Base-by-base conservation (phyloP, 345 rosid genomes). In the Aegle marmelos region DNA sequence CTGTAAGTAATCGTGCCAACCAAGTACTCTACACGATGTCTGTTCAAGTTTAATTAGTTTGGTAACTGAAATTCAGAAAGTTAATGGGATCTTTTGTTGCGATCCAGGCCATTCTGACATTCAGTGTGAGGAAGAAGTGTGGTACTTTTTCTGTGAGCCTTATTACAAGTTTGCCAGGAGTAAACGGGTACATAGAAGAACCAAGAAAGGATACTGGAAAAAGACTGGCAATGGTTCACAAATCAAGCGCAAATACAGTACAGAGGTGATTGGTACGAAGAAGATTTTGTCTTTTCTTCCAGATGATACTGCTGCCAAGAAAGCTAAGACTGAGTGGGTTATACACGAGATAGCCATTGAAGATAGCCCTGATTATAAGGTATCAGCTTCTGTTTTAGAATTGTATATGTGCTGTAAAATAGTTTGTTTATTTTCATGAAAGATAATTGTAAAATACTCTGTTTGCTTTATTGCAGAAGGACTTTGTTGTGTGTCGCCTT, bases 201-300 rank as follows among this genome's bases (percentile, higher is more conserved):
- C 87, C 4, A 39, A 22, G 41, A 2, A 17, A 31, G 91, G 93
- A 4, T 79, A 8, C 41, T 90, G 91, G 91, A 88, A 90, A 81
- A 5, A 71, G 37, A 85, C 91, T 0, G 92, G 92, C 24, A 72
- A 25, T 4, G 58, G 56, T 68, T 82, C 88, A 1, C 2, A 28
- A 8, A 69, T 87, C 58, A 77, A 71, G 34, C 19, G 75, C 37
- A 22, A 75, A 33, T 48, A 30, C 25, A 50, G 76, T 2, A 39
- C 13, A 3, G 63, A 36, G 10, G 80, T 59, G 68, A 87, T 87
- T 24, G 92, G 89, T 14, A 68, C 54, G 0, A 86, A 87, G 79
- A 89, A 56, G 77, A 86, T 79, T 11, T 27, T 89, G 70, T 87
- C 86, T 0, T 87, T 81, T 63, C 25, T 5, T 50, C 19, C 48